phyloP scores from a whole-genome alignment of 441 rosid genomes.

The Adansonia grandidieri region DNA sequence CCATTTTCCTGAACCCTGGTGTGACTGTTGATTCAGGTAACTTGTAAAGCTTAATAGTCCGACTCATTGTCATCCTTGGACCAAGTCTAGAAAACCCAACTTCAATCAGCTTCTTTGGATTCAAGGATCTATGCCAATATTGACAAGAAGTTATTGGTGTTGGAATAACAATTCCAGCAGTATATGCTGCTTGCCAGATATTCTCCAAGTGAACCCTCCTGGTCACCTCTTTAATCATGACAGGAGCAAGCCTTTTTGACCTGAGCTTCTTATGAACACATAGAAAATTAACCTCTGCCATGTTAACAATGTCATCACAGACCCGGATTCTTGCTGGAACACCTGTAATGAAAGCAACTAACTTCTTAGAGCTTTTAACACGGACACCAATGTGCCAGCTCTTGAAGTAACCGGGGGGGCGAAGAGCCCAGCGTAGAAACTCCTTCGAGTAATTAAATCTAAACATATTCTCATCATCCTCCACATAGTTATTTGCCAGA shows the following conservation, averaged over 20 bases:
- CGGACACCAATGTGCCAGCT: slow-evolving; percentile 95
- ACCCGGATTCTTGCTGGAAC: slow-evolving; percentile 87
- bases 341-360: slow-evolving; percentile 89
- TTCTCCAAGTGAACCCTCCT: slow-evolving; percentile 91
- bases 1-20: slow-evolving; percentile 93
- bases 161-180: slow-evolving; percentile 92
- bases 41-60: slow-evolving; percentile 82
- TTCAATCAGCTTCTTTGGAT: slow-evolving; percentile 93
- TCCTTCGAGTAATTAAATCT: slow-evolving; percentile 92
- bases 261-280: slow-evolving; percentile 96
- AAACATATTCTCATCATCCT: slow-evolving; percentile 91
- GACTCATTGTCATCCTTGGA: slow-evolving; percentile 92
- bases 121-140: slow-evolving; percentile 95
- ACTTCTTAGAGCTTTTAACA: slow-evolving; percentile 74
- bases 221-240: slow-evolving; percentile 94
- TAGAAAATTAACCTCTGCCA: slow-evolving; percentile 94
- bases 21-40: slow-evolving; percentile 71
- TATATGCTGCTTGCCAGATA: slow-evolving; percentile 94
- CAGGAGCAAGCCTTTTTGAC: slow-evolving; percentile 92
- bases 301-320: slow-evolving; percentile 65
- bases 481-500: slow-evolving; percentile 61
- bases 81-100: slow-evolving; percentile 95
- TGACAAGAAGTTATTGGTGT: slow-evolving; percentile 91
- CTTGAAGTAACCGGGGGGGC: slow-evolving; percentile 72
- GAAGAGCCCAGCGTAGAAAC: slow-evolving; percentile 86